phyloP scores from a whole-genome alignment of 768 basidiomycete genomes.

The Tylopilus sp. region DNA sequence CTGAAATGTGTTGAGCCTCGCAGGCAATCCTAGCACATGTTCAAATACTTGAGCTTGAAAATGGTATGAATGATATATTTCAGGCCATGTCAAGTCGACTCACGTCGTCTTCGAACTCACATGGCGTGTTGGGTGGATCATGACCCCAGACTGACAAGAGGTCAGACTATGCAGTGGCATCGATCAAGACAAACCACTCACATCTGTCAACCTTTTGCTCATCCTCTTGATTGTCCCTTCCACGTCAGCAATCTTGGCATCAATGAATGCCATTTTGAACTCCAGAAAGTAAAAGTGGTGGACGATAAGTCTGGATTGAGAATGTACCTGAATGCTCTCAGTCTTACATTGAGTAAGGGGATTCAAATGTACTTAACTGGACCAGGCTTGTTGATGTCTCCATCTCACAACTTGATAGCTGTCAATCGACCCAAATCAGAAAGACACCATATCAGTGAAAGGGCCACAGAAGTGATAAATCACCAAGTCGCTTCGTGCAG shows the following conservation, averaged over 20 bases:
- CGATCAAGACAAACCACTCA: no score
- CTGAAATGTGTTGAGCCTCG: constrained; percentile 28
- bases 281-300: constrained; percentile 62
- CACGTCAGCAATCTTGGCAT: constrained; percentile 70
- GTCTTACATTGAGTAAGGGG: no score
- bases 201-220: constrained; percentile 59
- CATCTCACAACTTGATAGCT: constrained; percentile 64
- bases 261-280: constrained; percentile 64
- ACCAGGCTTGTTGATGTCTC: constrained; percentile 62
- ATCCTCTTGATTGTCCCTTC: constrained; percentile 50
- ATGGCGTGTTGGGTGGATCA: constrained; percentile 60
- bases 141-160: constrained; percentile 56
- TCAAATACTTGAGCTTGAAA: constrained; percentile 52
- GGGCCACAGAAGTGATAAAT: constrained; percentile 42
- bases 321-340: constrained; percentile 60
- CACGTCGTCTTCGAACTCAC: constrained; percentile 77
- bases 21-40: neutral
- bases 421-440: constrained; percentile 84
- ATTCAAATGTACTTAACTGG: constrained; percentile 54
- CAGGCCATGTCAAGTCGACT: constrained; percentile 2
- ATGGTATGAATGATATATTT: neutral
- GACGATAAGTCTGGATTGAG: constrained; percentile 52
- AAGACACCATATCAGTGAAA: constrained; percentile 62
- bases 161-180: no score
- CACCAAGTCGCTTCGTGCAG: neutral